These are phyloP conservation scores for Nitzschia sp. DNA, from an alignment of 108 stramenopile species.

Conservation along the genomic window DNA sequence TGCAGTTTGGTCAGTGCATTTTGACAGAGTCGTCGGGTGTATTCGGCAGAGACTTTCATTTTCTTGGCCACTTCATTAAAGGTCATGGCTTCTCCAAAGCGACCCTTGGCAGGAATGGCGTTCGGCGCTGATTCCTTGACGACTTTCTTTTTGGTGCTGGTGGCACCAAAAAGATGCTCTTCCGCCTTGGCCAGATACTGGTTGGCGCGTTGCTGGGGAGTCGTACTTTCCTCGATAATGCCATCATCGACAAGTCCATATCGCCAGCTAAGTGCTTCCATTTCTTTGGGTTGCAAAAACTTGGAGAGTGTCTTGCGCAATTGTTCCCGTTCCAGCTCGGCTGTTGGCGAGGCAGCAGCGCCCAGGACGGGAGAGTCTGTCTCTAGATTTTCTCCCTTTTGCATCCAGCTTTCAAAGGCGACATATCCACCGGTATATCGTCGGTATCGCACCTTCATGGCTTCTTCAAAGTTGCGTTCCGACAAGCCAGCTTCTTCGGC, in stretches of 20 bases:
- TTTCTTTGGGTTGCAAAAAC: slow-evolving; percentile 71
- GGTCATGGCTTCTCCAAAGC: slow-evolving; percentile 60
- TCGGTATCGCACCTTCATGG: slow-evolving; percentile 39
- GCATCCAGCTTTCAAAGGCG: slow-evolving; percentile 57
- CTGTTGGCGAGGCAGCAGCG: background rate
- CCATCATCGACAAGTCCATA: slow-evolving; percentile 63
- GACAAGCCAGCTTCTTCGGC: slow-evolving; percentile 52
- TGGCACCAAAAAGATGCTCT: slow-evolving; percentile 61
- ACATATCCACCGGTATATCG: slow-evolving; percentile 42
- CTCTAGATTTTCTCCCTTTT: slow-evolving; percentile 35
- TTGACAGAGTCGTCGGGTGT: slow-evolving; percentile 68
- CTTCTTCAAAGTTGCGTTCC: slow-evolving; percentile 40
- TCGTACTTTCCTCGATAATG: background rate
- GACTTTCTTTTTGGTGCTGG: background rate
- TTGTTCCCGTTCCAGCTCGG: slow-evolving; percentile 40
- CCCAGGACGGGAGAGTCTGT: slow-evolving; percentile 19
- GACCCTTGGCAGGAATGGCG: slow-evolving; percentile 27
- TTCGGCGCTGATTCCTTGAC: background rate
- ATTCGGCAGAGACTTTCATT: slow-evolving; percentile 82
- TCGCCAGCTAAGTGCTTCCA: slow-evolving; percentile 75
- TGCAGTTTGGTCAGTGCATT: slow-evolving; percentile 65
- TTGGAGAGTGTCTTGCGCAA: slow-evolving; percentile 57
- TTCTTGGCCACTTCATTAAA: slow-evolving; percentile 80
- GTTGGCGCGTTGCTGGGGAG: slow-evolving; percentile 31
- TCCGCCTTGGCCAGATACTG: slow-evolving; percentile 71